Evolutionary conservation across 1,284 basidiomycete genomes (phyloP), one percentile per base, ranked within the genome.

Genomic region (Ceratobasidium sp.): DNA sequence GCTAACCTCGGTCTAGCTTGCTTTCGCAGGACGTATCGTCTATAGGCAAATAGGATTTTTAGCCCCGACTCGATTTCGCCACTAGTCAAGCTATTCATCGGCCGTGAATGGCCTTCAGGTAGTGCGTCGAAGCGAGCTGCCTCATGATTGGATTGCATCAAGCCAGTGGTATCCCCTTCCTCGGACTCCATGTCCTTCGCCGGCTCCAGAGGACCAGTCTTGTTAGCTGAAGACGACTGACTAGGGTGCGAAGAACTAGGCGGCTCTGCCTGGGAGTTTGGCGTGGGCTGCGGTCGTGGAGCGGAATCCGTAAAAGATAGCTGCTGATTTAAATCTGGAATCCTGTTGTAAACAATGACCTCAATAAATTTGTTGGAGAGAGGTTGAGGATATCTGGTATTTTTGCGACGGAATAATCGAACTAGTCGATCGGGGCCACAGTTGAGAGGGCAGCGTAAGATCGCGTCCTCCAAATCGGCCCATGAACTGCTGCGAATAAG

Each of bases 41-140:
- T 56, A 21, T 56, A 67, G 42, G 25, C 56, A 16, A 56, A 67
- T 11, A 67, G 53, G 16, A 67, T 67, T 2, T 14, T 25, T n/a
- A 56, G 56, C 11, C 64, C 64, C 1, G 30, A 41, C 6, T 1
- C 23, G 2, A 67, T 39, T 3, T 66, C 60, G 27, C 29, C 13
- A 2, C 6, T 5, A 8, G 60, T 30, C n/a, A 66, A 50, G n/a
- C n/a, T n/a, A n/a, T n/a, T n/a, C n/a, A n/a, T n/a, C n/a, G n/a
- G n/a, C n/a, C n/a, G n/a, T n/a, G n/a, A n/a, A n/a, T n/a, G n/a
- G n/a, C n/a, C n/a, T n/a, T n/a, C n/a, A n/a, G n/a, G n/a, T n/a
- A n/a, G n/a, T n/a, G n/a, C n/a, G n/a, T n/a, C n/a, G n/a, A n/a
- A n/a, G n/a, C n/a, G n/a, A 4, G n/a, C 9, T 9, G 36, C 25